Evolutionary conservation across 805 yeast species (phyloP), one percentile per base, ranked within the genome.

Genomic region (Torulaspora delbrueckii): DNA sequence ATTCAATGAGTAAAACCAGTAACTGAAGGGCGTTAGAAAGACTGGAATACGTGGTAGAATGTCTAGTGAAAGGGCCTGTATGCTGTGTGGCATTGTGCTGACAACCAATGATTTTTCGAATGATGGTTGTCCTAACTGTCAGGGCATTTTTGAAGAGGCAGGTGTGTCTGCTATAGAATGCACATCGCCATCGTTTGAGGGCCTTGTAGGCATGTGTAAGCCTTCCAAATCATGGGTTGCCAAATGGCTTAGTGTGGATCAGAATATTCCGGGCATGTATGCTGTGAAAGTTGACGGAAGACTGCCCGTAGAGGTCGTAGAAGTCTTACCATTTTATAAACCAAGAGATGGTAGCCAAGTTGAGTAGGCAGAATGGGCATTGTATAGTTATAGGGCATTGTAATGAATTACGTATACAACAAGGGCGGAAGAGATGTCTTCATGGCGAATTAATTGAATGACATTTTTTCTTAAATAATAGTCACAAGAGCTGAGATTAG

Each of bases 81-180:
- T 91, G 96, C 77, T 93, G 47, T 91, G 99, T 68, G 98, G 97
- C 3, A 76, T 91, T 44, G 86, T 91, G 45, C 95, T 87, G 60
- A 80, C 96, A 4, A 77, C 84, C 55, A 77, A 73, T 46, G 85
- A 80, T 58, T 93, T 93, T 64, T 79, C 85, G 40, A 82, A 81
- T 47, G 79, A 79, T 14, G 98, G 98, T 5, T 91, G 99, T 67
- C 98, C 99, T 10, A 91, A 91, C 73, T 91, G 99, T 70, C 98
- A 88, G 59, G 81, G 90, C 43, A 79, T 91, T 24, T 75, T 91
- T 58, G 89, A 85, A 54, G 84, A 81, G 58, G 82, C 82, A 48
- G 96, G 93, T 58, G 95, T 89, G 42, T 81, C 84, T 14, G 78
- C 87, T 30, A 85, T 86, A 41, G 96, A 89, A 60, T 88, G 96